phyloP scores from a whole-genome alignment of 2,329 filamentous ascomycete species.

The Phoma sp. region DNA sequence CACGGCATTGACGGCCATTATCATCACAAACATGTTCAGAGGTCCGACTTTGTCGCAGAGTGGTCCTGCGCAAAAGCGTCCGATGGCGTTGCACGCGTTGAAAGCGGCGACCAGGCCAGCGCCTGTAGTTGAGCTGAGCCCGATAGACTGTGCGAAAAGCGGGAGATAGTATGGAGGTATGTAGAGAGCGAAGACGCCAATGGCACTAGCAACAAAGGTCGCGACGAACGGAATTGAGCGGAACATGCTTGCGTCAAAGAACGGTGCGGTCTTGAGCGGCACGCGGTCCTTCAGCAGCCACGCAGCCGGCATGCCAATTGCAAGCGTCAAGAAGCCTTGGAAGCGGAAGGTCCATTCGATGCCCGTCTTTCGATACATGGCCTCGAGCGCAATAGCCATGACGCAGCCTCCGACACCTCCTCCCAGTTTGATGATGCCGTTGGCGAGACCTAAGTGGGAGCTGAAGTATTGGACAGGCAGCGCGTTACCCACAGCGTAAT shows the following conservation, averaged over 20 bases:
- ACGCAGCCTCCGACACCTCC: constrained; percentile 36
- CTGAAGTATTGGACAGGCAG: constrained; percentile 38
- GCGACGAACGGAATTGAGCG: constrained; percentile 25
- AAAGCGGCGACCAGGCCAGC: constrained; percentile 35
- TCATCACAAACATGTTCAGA: constrained; percentile 38
- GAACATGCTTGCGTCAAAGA: constrained; percentile 36
- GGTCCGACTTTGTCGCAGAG: constrained; percentile 39
- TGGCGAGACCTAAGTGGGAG: constrained; percentile 33
- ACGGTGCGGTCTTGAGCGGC: constrained; percentile 23
- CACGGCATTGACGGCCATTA: constrained; percentile 31
- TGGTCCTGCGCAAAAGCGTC: constrained; percentile 30
- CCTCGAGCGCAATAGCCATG: constrained; percentile 32
- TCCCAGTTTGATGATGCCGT: constrained; percentile 37
- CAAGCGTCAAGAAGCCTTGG: constrained; percentile 29
- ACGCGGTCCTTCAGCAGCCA: constrained; percentile 33
- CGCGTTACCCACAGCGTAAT: constrained; percentile 30
- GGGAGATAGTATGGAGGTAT: constrained; percentile 38
- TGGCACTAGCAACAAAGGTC: constrained; percentile 29
- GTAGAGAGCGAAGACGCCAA: constrained; percentile 35
- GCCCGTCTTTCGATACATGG: constrained; percentile 31
- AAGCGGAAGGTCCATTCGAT: constrained; percentile 38
- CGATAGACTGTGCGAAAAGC: constrained; percentile 33
- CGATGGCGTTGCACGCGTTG: constrained; percentile 34
- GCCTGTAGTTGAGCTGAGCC: constrained; percentile 27
- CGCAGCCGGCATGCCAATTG: constrained; percentile 31